Percentiles rank a stretch among this genome's conserved stretches.
Evolutionary conservation across 768 basidiomycete genomes (phyloP).

Genomic region (Phylloporus rhodoxanthus): DNA sequence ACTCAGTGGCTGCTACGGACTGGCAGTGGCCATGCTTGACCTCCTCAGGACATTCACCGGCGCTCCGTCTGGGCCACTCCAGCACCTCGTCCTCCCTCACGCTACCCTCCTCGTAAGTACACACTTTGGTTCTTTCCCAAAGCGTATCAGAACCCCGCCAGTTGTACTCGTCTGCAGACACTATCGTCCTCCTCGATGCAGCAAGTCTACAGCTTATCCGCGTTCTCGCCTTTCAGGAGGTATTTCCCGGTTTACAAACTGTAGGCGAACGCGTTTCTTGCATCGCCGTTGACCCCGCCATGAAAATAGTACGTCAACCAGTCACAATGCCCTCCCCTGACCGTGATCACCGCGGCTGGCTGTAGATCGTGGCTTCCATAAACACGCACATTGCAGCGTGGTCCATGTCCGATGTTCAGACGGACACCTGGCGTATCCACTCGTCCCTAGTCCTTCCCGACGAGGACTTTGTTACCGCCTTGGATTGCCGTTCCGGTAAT

Average conservation of each 20-base stretch:
- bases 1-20: slow-evolving; percentile 3
- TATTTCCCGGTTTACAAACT: slow-evolving; percentile 57
- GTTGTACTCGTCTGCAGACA: slow-evolving; percentile 70
- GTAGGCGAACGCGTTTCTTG: slow-evolving; percentile 46
- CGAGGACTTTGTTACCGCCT: slow-evolving; percentile 46
- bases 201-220: slow-evolving; percentile 56
- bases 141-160: slow-evolving; percentile 24
- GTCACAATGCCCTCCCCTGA: slow-evolving; percentile 4
- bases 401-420: slow-evolving; percentile 63
- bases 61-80: slow-evolving; percentile 49
- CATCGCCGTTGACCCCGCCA: slow-evolving; percentile 66
- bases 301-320: slow-evolving; percentile 64
- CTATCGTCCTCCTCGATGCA: slow-evolving; percentile 69
- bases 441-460: slow-evolving; percentile 69
- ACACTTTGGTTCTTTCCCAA: neutral
- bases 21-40: slow-evolving; percentile 40
- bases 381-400: slow-evolving; percentile 67
- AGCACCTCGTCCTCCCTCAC: slow-evolving; percentile 51
- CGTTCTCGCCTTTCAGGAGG: slow-evolving; percentile 75
- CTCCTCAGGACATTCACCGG: slow-evolving; percentile 42
- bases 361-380: slow-evolving; percentile 69
- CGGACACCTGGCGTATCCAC: slow-evolving; percentile 71
- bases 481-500: slow-evolving; percentile 74
- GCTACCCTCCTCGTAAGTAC: slow-evolving; percentile 55
- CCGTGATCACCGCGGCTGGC: slow-evolving; percentile 4